Percentiles rank a stretch among this genome's conserved stretches.
These are phyloP conservation scores for Pleodorina starrii DNA, from an alignment of 139 green algal species.

Conservation along the genomic window DNA sequence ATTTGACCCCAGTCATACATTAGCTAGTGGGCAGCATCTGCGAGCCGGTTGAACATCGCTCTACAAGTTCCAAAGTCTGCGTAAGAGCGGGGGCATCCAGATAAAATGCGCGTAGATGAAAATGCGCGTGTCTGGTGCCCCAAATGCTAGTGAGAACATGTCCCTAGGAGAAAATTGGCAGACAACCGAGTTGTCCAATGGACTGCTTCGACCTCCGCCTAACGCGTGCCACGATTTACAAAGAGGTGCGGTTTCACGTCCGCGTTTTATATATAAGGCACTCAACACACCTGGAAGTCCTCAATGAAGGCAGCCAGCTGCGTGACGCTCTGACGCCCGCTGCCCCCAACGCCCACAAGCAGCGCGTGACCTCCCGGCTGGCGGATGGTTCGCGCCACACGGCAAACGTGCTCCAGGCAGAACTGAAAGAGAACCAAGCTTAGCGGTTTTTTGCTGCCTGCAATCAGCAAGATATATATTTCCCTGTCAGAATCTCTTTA, in stretches of 20 bases:
- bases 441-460: conserved; percentile 80
- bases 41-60: too few species aligned
- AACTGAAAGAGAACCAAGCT: conserved; percentile 81
- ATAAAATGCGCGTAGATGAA: too few species aligned
- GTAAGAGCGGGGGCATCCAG: too few species aligned
- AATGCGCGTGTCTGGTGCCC: too few species aligned
- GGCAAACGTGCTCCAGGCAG: conserved; percentile 80
- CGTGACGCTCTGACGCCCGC: conserved; percentile 76
- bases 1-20: too few species aligned
- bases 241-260: too few species aligned
- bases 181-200: not conserved
- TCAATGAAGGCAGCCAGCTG: conserved; percentile 76
- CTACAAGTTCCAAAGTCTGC: too few species aligned
- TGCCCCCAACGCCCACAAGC: conserved; percentile 80
- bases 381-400: conserved; percentile 74
- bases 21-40: too few species aligned
- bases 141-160: too few species aligned
- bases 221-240: not conserved
- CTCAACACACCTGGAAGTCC: conserved; percentile 67
- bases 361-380: conserved; percentile 79
- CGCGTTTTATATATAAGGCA: too few species aligned
- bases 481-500: not conserved
- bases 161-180: too few species aligned
- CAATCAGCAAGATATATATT: not conserved
- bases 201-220: not conserved